A percentile compares a stretch with the other conserved stretches of the same genome.
Conservation (phyloP, 2,329 filamentous ascomycete species). For the Sclerotinia spermophila region DNA sequence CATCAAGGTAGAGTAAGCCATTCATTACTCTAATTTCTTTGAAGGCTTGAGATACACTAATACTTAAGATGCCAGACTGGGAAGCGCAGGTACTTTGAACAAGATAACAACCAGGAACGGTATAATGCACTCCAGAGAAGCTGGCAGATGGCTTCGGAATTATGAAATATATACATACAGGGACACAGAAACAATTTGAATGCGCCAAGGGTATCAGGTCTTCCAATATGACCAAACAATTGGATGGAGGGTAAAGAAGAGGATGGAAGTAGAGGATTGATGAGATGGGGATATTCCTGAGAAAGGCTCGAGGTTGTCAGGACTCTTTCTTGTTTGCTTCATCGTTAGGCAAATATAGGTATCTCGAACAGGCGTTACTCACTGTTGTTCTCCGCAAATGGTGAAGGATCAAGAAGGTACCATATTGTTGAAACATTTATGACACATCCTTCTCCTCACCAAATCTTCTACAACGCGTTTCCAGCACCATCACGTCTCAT, state of each 20-base stretch:
- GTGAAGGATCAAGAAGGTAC: neutral
- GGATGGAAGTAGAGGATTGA: neutral
- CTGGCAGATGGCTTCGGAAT: neutral
- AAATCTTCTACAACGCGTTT: neutral
- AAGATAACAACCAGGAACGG: too few relatives aligned
- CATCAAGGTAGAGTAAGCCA: neutral
- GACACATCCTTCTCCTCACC: neutral
- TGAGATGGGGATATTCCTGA: neutral
- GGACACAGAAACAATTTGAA: neutral
- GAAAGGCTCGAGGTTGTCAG: neutral
- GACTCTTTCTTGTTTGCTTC: neutral
- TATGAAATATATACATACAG: neutral
- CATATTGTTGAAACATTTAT: neutral
- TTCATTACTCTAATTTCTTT: neutral
- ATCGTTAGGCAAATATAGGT: neutral
- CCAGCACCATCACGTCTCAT: neutral
- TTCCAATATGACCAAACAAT: too few relatives aligned
- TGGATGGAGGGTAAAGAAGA: too few relatives aligned
- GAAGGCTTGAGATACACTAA: rapidly evolving
- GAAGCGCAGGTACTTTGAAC: neutral
- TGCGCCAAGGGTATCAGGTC: rapidly evolving
- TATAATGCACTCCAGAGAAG: neutral
- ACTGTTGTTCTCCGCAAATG: neutral
- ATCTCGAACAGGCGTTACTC: rapidly evolving
- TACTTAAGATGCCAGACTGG: too few relatives aligned